phyloP scores from a whole-genome alignment of 2,329 filamentous ascomycete species.

The Cladophialophora carrionii region DNA sequence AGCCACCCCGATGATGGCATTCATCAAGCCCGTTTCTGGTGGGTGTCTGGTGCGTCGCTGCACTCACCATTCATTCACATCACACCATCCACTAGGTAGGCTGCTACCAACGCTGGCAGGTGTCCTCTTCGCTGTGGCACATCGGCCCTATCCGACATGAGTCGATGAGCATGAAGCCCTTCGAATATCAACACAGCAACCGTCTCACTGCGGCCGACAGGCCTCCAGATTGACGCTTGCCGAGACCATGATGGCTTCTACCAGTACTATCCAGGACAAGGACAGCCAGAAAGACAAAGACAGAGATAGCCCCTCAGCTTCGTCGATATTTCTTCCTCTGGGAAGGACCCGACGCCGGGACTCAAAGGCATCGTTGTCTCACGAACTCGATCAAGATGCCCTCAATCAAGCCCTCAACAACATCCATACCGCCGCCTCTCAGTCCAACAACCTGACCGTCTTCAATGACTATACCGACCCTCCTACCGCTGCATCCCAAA shows the following conservation, averaged over 20 bases:
- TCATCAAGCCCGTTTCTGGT: neutral
- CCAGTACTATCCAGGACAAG: constrained; percentile 41
- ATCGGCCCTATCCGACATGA: neutral
- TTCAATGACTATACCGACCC: constrained; percentile 83
- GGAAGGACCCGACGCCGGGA: constrained; percentile 48
- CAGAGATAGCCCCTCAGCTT: constrained; percentile 48
- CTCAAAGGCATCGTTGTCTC: constrained; percentile 56
- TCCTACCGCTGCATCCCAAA: constrained; percentile 63
- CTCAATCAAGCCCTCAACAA: constrained; percentile 78
- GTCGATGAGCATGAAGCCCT: constrained; percentile 26
- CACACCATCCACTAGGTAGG: neutral
- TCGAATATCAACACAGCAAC: constrained; percentile 15
- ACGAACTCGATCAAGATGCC: constrained; percentile 70
- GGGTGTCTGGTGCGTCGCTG: neutral
- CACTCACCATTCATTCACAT: neutral
- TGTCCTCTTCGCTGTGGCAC: constrained; percentile 7
- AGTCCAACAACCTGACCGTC: constrained; percentile 80
- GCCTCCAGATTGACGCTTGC: constrained; percentile 22
- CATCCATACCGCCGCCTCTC: constrained; percentile 87
- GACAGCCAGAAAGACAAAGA: constrained; percentile 14
- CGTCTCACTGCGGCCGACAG: constrained; percentile 26
- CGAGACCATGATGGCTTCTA: constrained; percentile 1
- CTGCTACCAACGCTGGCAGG: neutral
- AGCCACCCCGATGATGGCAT: neutral
- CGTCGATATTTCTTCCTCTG: constrained; percentile 51